Conservation (phyloP, 2,329 filamentous ascomycete genomes). For the Cercospora brassicicola region DNA sequence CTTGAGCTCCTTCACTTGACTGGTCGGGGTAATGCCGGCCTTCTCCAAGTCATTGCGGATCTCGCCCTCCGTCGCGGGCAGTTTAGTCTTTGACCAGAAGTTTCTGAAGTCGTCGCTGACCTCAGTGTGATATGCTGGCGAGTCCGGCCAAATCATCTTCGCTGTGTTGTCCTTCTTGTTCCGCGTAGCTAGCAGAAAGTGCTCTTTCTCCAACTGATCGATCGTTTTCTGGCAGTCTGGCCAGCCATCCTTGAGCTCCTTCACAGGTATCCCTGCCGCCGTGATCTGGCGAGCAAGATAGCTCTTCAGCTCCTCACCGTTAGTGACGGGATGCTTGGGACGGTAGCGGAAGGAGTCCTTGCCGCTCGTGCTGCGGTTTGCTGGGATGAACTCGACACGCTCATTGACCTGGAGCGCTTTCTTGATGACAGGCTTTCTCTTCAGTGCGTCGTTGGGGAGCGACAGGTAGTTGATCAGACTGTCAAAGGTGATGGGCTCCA, state of each 20-base stretch:
- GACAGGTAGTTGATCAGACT: conserved; percentile 81
- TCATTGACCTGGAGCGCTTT: conserved; percentile 67
- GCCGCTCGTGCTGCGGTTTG: conserved; percentile 37
- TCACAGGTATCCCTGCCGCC: conserved; percentile 76
- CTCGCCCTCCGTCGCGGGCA: conserved; percentile 70
- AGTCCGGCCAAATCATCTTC: conserved; percentile 84
- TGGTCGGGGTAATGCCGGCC: conserved; percentile 80
- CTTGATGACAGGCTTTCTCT: conserved; percentile 57
- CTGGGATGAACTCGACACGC: conserved; percentile 59
- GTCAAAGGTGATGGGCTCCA: conserved; percentile 66
- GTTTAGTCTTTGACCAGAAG: conserved; percentile 77
- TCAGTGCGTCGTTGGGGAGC: conserved; percentile 51
- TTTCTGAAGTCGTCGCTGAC: conserved; percentile 78
- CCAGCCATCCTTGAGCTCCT: conserved; percentile 96
- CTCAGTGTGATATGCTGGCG: conserved; percentile 56
- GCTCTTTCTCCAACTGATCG: conserved; percentile 71
- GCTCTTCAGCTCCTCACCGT: conserved; percentile 72
- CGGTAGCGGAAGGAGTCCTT: conserved; percentile 78
- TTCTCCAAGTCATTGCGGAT: conserved; percentile 74
- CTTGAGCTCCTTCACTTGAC: conserved; percentile 67
- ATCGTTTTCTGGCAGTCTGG: conserved; percentile 77
- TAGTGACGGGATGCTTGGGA: conserved; percentile 79
- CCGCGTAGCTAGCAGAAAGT: conserved; percentile 79
- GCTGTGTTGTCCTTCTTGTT: conserved; percentile 91
- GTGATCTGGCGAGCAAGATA: conserved; percentile 80